These are phyloP conservation scores for Neofusicoccum ribis DNA, from an alignment of 2,329 filamentous ascomycete species.

Conservation along the genomic window DNA sequence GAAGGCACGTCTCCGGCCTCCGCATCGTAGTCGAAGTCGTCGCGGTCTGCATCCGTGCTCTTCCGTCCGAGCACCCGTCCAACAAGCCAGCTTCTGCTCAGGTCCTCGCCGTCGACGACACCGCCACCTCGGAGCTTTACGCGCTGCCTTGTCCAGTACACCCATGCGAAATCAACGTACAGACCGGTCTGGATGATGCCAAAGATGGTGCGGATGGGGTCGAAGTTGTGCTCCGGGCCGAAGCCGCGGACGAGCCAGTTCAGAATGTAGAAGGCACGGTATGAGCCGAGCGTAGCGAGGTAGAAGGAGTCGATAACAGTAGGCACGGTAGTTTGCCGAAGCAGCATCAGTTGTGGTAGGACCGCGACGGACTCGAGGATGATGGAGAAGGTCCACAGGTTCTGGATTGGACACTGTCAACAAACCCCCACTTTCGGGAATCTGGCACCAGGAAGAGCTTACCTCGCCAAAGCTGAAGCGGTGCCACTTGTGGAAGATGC, in stretches of 20 bases:
- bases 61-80: conserved; percentile 70
- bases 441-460: neutral
- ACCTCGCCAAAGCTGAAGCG: conserved; percentile 23
- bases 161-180: conserved; percentile 94
- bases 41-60: conserved; percentile 50
- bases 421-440: neutral
- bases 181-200: conserved; percentile 86
- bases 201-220: conserved; percentile 77
- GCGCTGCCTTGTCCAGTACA: conserved; percentile 89
- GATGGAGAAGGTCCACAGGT: conserved; percentile 84
- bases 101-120: conserved; percentile 85
- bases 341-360: conserved; percentile 84
- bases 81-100: conserved; percentile 82
- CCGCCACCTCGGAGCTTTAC: conserved; percentile 90
- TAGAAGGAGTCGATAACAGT: conserved; percentile 98
- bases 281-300: conserved; percentile 81
- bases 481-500: conserved; percentile 59
- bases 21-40: conserved; percentile 54
- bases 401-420: conserved; percentile 47
- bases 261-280: conserved; percentile 83
- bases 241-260: conserved; percentile 83
- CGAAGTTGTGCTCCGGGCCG: conserved; percentile 58
- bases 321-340: conserved; percentile 91
- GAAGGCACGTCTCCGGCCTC: conserved; percentile 57
- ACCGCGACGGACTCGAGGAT: conserved; percentile 90